phyloP scores from a whole-genome alignment of 2,329 filamentous ascomycete species.

The Epicoccum sorghinum region DNA sequence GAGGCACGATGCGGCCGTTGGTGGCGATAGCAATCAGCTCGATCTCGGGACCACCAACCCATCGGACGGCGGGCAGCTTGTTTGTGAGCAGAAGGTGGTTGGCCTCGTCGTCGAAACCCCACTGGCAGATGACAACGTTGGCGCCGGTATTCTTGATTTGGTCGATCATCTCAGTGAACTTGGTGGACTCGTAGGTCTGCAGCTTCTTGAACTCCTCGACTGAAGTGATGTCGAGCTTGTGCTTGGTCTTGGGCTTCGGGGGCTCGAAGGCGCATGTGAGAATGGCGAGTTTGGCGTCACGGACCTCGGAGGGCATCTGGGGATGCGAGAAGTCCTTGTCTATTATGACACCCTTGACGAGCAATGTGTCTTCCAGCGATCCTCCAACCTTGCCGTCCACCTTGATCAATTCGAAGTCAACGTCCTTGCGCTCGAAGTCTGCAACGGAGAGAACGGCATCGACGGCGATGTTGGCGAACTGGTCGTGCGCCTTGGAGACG shows the following conservation, averaged over 20 bases:
- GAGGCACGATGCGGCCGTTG: slow-evolving; percentile 94
- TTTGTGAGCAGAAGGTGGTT: slow-evolving; percentile 98
- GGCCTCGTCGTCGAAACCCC: slow-evolving; percentile 99
- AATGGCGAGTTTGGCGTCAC: slow-evolving; percentile 95
- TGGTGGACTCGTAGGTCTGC: slow-evolving; percentile 92
- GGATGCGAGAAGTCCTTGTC: slow-evolving; percentile 99
- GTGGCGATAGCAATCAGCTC: slow-evolving; percentile 98
- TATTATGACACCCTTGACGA: slow-evolving; percentile 97
- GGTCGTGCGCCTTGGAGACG: slow-evolving; percentile 97
- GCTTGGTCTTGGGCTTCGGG: slow-evolving; percentile 99
- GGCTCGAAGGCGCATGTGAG: slow-evolving; percentile 98
- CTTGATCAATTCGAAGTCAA: slow-evolving; percentile 99
- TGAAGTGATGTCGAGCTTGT: slow-evolving; percentile 95
- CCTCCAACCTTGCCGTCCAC: slow-evolving; percentile 98
- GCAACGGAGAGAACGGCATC: slow-evolving; percentile 96
- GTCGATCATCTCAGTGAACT: slow-evolving; percentile 98
- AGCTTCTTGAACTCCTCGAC: slow-evolving; percentile 99
- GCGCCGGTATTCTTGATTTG: slow-evolving; percentile 97
- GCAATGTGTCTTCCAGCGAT: slow-evolving; percentile 85
- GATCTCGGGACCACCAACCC: slow-evolving; percentile 98
- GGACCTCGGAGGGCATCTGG: slow-evolving; percentile 96
- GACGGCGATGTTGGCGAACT: slow-evolving; percentile 96
- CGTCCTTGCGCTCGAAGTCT: slow-evolving; percentile 93
- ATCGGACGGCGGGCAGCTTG: slow-evolving; percentile 91
- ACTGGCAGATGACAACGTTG: slow-evolving; percentile 98